Base-by-base conservation (phyloP, 768 basidiomycete species). In the Fomitopsis pulvina region DNA sequence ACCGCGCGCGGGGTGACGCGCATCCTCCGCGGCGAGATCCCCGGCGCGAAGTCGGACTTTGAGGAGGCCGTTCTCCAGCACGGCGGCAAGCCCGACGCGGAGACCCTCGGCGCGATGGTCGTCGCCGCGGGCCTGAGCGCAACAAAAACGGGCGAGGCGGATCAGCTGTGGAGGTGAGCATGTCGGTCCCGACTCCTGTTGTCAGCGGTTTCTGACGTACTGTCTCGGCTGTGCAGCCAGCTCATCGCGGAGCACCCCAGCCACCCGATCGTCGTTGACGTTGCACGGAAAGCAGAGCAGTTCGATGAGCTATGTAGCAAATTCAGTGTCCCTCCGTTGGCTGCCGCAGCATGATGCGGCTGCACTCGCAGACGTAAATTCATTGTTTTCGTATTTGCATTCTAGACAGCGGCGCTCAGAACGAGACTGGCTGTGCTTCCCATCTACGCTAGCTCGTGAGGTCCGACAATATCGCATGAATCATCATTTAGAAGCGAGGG, bases 1-100 rank as follows among this genome's bases (percentile, higher is more conserved):
- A 83, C 86, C 20, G 80, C 85, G n/a, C 80, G 89, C 53, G 88
- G 87, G 8, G 77, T 90, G 24, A 83, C 83, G 24, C 82, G 87
- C 39, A 78, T 91, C n/a, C 69, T 92, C 45, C 76, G 83, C 18
- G 85, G 85, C 52, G 87, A 91, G 57, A 68, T 87, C 42, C 67
- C 73, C 21, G 85, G 81, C 48, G 89, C 88, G n/a, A 81, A 80
- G 63, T 87, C 85, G 2, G 87, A 89, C 60, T 65, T 92, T 47
- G 85, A 88, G 55, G 88, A 91, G 63, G 81, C 87, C 11, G 63
- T 85, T 21, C 68, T 73, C 41, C 82, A 81, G 57, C 74, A 76
- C 52, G 72, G 71, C 51, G 75, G 66, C n/a, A 53, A 60, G 21
- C 57, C 58, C 9, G 80, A 87, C 57, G 65, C 75, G 41, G 88